These are phyloP conservation scores for Royoungia palumana DNA, from an alignment of 768 basidiomycete species.

Conservation along the genomic window DNA sequence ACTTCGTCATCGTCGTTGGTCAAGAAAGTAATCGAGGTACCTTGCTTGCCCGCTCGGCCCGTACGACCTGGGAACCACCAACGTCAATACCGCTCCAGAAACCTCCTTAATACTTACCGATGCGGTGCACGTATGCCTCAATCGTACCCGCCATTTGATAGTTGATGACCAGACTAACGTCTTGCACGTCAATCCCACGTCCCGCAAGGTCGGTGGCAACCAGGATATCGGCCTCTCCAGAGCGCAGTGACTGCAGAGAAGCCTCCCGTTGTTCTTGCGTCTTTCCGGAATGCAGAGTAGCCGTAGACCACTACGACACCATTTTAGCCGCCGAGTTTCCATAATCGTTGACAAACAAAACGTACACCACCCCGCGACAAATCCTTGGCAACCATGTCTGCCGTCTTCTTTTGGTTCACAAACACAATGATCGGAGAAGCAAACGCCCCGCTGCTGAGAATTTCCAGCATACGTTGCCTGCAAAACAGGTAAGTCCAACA, in stretches of 20 bases:
- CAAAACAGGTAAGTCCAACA: conserved; percentile 8
- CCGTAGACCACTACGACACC: conserved; percentile 69
- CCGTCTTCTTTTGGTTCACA: conserved; percentile 99
- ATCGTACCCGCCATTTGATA: conserved; percentile 97
- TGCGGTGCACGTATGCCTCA: conserved; percentile 97
- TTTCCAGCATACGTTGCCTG: conserved; percentile 84
- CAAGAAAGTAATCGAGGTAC: conserved; percentile 92
- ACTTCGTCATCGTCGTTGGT: conserved; percentile 96
- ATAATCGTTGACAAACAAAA: conserved; percentile 14
- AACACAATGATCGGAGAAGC: conserved; percentile 95
- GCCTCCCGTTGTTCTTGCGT: conserved; percentile 97
- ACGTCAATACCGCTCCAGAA: neutral
- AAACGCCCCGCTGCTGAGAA: conserved; percentile 83
- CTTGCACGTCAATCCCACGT: conserved; percentile 97
- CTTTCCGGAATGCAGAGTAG: conserved; percentile 95
- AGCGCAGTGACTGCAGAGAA: conserved; percentile 80
- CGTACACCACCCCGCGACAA: conserved; percentile 83
- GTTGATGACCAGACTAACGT: conserved; percentile 94
- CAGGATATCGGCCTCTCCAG: conserved; percentile 81
- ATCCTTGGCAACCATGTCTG: conserved; percentile 96
- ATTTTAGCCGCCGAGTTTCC: conserved; percentile 2
- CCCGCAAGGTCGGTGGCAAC: conserved; percentile 98
- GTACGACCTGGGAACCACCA: conserved; percentile 71
- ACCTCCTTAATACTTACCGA: conserved; percentile 56
- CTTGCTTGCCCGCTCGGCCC: conserved; percentile 95